These are phyloP conservation scores for Lactifluus piperatus DNA, from an alignment of 768 basidiomycete genomes.

Conservation along the genomic window DNA sequence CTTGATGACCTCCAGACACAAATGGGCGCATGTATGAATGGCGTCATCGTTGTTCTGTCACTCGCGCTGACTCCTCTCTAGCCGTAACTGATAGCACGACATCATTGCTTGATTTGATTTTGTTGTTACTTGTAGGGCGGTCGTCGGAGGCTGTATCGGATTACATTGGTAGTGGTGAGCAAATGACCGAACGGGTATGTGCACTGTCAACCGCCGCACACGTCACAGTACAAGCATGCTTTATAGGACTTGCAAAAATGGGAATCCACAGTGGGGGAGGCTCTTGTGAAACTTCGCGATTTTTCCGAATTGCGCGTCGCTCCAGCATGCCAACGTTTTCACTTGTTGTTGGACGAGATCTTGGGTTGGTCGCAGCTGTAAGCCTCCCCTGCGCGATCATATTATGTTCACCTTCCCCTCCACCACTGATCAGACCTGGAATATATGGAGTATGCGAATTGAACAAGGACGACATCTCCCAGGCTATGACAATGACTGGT, in stretches of 20 bases:
- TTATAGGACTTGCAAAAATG: constrained; percentile 71
- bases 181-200: constrained; percentile 73
- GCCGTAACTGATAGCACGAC: constrained; percentile 44
- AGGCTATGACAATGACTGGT: constrained; percentile 44
- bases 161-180: constrained; percentile 68
- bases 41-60: constrained; percentile 32
- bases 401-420: constrained; percentile 2
- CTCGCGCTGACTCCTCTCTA: background rate
- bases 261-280: constrained; percentile 66
- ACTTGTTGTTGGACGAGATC: constrained; percentile 69
- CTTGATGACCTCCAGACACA: constrained; percentile 48
- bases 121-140: constrained; percentile 60
- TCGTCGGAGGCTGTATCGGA: constrained; percentile 63
- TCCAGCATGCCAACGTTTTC: constrained; percentile 69
- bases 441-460: constrained; percentile 49
- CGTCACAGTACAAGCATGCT: background rate
- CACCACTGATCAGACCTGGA: constrained; percentile 37
- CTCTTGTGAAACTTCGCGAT: constrained; percentile 65
- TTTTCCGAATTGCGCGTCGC: constrained; percentile 59
- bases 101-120: constrained; percentile 63
- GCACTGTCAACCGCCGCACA: background rate
- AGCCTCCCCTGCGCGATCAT: constrained; percentile 25
- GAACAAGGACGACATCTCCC: constrained; percentile 37
- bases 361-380: constrained; percentile 72
- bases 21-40: constrained; percentile 47